Evolutionary conservation across 1,284 basidiomycete genomes (phyloP).

Genomic region (Mycosarcoma maydis): DNA sequence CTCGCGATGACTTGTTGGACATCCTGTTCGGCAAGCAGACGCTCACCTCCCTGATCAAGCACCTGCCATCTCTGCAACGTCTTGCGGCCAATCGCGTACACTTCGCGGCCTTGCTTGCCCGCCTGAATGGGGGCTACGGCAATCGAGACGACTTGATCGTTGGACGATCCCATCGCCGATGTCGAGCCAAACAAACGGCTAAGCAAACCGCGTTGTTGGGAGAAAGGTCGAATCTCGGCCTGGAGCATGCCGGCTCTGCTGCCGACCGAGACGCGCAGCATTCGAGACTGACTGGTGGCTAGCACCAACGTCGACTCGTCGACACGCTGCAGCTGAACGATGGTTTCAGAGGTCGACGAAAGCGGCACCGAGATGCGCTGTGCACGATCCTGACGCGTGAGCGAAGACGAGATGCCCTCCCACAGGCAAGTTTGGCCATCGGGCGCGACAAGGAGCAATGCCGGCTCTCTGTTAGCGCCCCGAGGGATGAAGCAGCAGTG

Average conservation of each 20-base stretch:
- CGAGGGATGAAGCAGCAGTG: conserved; percentile 43
- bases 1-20: conserved; percentile 55
- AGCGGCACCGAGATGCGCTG: conserved; percentile 38
- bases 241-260: conserved; percentile 48
- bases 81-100: conserved; percentile 55
- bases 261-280: conserved; percentile 46
- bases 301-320: conserved; percentile 40
- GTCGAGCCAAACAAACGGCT: conserved; percentile 57
- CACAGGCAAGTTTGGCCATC: conserved; percentile 49
- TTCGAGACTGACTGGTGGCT: conserved; percentile 50
- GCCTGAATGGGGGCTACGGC: conserved; percentile 41
- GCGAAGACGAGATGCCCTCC: conserved; percentile 54
- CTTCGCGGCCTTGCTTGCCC: conserved; percentile 33
- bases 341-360: conserved; percentile 24
- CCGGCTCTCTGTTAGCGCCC: conserved; percentile 44
- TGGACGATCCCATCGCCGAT: conserved; percentile 30
- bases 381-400: conserved; percentile 34
- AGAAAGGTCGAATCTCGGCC: conserved; percentile 46
- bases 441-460: conserved; percentile 48
- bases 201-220: conserved; percentile 56
- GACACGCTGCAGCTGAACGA: conserved; percentile 42
- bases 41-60: conserved; percentile 51
- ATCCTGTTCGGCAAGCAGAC: conserved; percentile 61
- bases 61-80: conserved; percentile 63
- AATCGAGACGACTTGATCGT: conserved; percentile 45